phyloP scores from a whole-genome alignment of 352 stramenopile species.

The Phytophthora crassamura region DNA sequence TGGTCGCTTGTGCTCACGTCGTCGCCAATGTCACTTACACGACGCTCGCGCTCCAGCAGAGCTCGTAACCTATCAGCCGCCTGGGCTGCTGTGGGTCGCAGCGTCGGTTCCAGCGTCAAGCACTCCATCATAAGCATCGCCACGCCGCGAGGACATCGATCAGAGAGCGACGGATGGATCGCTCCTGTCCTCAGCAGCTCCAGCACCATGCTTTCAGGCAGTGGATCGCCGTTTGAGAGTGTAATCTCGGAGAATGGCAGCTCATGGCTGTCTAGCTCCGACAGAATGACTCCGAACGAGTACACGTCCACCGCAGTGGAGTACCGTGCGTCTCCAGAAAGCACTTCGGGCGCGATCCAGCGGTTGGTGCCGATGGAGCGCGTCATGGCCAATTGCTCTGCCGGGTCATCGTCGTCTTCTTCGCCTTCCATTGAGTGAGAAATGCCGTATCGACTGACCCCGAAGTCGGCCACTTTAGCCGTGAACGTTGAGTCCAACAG shows the following conservation, averaged over 20 bases:
- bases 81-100: constrained; percentile 49
- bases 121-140: constrained; percentile 60
- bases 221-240: constrained; percentile 55
- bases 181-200: constrained; percentile 61
- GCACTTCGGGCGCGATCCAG: constrained; percentile 71
- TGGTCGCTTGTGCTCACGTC: constrained; percentile 44
- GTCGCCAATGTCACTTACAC: constrained; percentile 58
- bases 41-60: constrained; percentile 56
- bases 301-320: constrained; percentile 70
- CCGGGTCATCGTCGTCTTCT: constrained; percentile 25
- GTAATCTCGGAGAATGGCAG: constrained; percentile 70
- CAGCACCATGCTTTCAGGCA: constrained; percentile 57
- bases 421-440: constrained; percentile 28
- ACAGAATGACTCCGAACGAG: constrained; percentile 75
- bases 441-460: constrained; percentile 55
- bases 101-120: constrained; percentile 52
- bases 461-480: constrained; percentile 79
- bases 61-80: constrained; percentile 46
- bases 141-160: constrained; percentile 54
- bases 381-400: constrained; percentile 31
- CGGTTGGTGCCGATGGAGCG: constrained; percentile 45
- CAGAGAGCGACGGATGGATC: constrained; percentile 56
- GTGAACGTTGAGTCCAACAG: constrained; percentile 59
- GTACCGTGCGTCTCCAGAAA: constrained; percentile 52
- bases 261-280: constrained; percentile 75